A percentile compares a stretch with the other conserved stretches of the same genome.
Conservation (phyloP, 805 yeast genomes). For the Myxozyma sirexii region DNA sequence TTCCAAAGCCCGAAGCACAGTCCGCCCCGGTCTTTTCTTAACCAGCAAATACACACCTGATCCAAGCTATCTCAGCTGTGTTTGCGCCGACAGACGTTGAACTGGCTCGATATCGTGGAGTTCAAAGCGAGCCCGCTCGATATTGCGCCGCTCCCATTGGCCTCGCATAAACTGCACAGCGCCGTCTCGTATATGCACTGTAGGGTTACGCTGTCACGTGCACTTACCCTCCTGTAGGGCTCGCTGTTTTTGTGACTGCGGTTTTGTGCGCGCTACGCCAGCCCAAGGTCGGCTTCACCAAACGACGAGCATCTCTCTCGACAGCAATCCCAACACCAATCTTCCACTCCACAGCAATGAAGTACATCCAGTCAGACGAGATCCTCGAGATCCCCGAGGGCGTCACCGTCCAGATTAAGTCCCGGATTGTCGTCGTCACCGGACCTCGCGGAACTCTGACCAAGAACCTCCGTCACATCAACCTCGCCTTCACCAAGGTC, state of each 20-base stretch:
- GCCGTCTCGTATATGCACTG: not conserved
- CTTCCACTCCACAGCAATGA: slow-evolving; percentile 50
- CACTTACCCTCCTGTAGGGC: not conserved
- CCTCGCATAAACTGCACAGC: not conserved
- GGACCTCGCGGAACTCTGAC: slow-evolving; percentile 97
- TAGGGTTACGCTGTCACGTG: not conserved
- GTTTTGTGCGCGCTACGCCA: not conserved
- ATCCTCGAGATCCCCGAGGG: slow-evolving; percentile 85
- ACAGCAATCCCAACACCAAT: not conserved
- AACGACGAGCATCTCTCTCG: not conserved
- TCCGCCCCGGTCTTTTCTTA: no score
- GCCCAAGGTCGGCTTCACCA: not conserved
- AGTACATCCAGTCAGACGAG: slow-evolving; percentile 87
- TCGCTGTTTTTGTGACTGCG: slow-evolving; percentile 5
- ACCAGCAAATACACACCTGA: no score
- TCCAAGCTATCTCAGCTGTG: not conserved
- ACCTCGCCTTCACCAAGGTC: slow-evolving; percentile 85
- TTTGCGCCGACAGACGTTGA: not conserved
- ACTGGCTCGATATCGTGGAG: not conserved
- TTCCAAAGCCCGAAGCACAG: no score
- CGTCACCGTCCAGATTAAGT: slow-evolving; percentile 85
- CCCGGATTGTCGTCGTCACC: slow-evolving; percentile 85
- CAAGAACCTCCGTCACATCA: slow-evolving; percentile 92
- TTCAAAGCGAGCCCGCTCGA: not conserved
- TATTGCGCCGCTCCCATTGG: slow-evolving; percentile 9